phyloP scores from a whole-genome alignment of 1,284 basidiomycete species.

The Rhodotorula mucilaginosa region DNA sequence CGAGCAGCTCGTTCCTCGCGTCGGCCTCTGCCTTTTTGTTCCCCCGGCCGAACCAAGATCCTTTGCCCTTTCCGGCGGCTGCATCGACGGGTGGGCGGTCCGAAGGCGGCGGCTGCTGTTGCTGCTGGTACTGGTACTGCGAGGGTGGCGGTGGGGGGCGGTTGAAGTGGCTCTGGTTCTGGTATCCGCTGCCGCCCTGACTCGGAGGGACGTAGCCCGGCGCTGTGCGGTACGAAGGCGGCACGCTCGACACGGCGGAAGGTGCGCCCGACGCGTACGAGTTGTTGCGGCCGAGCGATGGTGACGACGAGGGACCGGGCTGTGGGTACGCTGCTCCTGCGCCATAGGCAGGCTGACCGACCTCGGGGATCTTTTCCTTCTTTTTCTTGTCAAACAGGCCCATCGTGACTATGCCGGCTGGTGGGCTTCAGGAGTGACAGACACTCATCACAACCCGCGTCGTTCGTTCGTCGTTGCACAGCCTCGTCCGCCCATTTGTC shows the following conservation, averaged over 20 bases:
- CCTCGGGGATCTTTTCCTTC: constrained; percentile 40
- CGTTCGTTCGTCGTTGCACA: no score
- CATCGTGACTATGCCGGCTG: constrained; percentile 17
- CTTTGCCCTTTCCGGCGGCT: constrained; percentile 13
- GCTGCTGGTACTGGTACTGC: not conserved
- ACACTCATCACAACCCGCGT: no score
- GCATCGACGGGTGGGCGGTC: not conserved
- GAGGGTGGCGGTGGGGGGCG: constrained; percentile 10
- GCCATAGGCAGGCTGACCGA: constrained; percentile 11
- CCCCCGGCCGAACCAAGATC: constrained; percentile 26
- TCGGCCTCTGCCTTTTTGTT: constrained; percentile 31
- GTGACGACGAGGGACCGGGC: not conserved
- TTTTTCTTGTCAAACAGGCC: constrained; percentile 41
- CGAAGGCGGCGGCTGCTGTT: not conserved
- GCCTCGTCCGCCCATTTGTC: no score
- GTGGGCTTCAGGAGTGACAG: no score
- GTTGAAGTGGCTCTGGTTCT: constrained; percentile 20
- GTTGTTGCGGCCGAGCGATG: not conserved
- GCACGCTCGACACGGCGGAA: constrained; percentile 13
- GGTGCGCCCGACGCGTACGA: constrained; percentile 6
- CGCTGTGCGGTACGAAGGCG: constrained; percentile 33
- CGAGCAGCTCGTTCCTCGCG: constrained; percentile 24
- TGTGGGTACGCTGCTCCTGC: not conserved
- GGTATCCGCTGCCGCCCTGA: constrained; percentile 36
- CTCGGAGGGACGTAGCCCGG: constrained; percentile 31